Percentiles rank a stretch among this genome's conserved stretches.
Conservation (phyloP, 306 rosid genomes). For the Quercus dentata region DNA sequence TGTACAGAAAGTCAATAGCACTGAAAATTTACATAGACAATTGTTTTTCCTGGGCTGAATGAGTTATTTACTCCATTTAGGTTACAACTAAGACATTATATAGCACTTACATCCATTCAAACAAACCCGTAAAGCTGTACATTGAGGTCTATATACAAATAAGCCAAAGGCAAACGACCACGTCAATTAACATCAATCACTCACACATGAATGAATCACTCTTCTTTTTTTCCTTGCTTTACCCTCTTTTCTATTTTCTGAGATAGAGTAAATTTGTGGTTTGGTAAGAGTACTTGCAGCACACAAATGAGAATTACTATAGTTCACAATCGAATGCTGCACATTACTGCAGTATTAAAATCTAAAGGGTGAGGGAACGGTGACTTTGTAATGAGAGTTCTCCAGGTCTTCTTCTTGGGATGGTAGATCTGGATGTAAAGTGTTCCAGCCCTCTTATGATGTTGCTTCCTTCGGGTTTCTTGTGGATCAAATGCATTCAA, state of each 20-base stretch:
- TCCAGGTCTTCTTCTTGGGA: constrained; percentile 73
- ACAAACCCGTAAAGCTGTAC: neutral
- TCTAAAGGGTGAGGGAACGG: constrained; percentile 57
- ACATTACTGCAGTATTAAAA: constrained; percentile 55
- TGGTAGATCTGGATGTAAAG: constrained; percentile 75
- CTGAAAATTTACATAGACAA: neutral
- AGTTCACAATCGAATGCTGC: constrained; percentile 62
- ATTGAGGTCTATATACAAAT: neutral
- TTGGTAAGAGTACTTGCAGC: constrained; percentile 18
- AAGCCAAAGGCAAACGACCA: neutral
- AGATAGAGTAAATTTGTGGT: constrained; percentile 1
- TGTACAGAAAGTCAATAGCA: neutral
- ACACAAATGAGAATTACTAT: constrained; percentile 8
- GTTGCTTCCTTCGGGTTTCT: constrained; percentile 49
- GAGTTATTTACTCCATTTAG: too few relatives aligned
- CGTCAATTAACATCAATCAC: neutral
- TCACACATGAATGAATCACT: neutral
- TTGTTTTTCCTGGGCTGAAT: too few relatives aligned
- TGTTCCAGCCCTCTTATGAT: constrained; percentile 48
- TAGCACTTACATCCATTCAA: neutral
- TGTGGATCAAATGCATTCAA: constrained; percentile 27
- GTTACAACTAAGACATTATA: neutral
- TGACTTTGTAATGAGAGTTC: constrained; percentile 52
- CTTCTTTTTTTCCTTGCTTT: neutral
- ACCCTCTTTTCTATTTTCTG: neutral